Base-by-base conservation (phyloP, 169 alveolate genomes). In the Plasmodium inui region DNA sequence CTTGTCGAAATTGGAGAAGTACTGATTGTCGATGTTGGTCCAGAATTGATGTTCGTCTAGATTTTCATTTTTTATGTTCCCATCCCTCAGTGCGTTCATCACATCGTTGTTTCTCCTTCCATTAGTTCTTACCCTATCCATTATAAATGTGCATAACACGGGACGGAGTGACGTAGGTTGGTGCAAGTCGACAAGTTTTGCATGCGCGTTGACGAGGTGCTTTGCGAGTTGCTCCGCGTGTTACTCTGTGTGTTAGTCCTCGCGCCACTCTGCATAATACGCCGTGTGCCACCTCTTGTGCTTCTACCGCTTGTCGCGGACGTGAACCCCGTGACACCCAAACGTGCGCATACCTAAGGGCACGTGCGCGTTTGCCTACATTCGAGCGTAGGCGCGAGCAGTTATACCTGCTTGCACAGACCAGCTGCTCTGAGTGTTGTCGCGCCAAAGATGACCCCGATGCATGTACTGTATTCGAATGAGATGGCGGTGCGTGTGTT, bases 1-100 rank as follows among this genome's bases (percentile, higher is more conserved):
- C 39, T 57, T 55, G 73, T 89, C 94, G 79, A 89, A 89, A 79
- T 89, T 89, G 28, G 90, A 89, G 82, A 89, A 89, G 72, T 89
- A 89, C 32, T 89, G 89, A 73, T 57, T 89, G 30, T 89, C 94
- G 30, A 89, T 79, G 71, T 78, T 89, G 6, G 94, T 28, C 94
- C 94, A 89, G 72, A 89, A 89, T 4, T 78, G 88, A 79, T 89
- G 41, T 61, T 89, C 89, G 82, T 89, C 94, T 78, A 55, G 17
- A 57, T 46, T 61, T 57, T 89, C 94, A 12, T 89, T 78, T 53
- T 80, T 89, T 61, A 80, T 37, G 72, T 89, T 89, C 34, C 94
- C 94, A 14, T 89, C 94, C 37, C 94, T 89, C 61, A 28, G 22
- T 8, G 32, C 34, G 73, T 39, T 79, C 78, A 61, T 50, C 67